Base-by-base conservation (phyloP, 371 early-diverging fungal species). In the Circinella minor region DNA sequence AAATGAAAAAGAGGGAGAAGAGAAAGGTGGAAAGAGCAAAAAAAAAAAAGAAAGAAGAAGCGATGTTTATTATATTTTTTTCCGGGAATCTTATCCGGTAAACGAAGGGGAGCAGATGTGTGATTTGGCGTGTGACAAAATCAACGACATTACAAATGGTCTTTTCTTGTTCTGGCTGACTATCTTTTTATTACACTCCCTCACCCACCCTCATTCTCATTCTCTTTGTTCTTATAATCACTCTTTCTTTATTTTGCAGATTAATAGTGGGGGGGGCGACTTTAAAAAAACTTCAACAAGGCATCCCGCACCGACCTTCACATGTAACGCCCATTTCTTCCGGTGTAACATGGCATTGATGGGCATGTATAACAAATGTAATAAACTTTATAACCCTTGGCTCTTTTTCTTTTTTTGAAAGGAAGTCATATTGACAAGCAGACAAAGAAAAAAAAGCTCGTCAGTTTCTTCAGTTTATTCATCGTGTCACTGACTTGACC, bases 61-160 rank as follows among this genome's bases (percentile, higher is more conserved):
- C 18, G 55, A 55, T 65, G 36, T 39, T 63, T 63, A 46, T 46
- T 37, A 37, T 61, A 46, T 46, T 63, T 63, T 63, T 39, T 63
- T 47, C 47, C 34, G 63, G 43, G 63, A 39, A 18, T 63, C 47
- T 63, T 63, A 46, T 62, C 46, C 62, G 62, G 62, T 13, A 27
- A 37, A 62, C 7, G 46, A 14, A 34, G 6, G 34, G 15, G 55
- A 15, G 46, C 54, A 14, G 5, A 34, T 57, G 57, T 57, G 51
- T 65, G 65, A 65, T 65, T 65, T 48, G 65, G 65, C 65, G 65
- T 65, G 54, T 65, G 65, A 65, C 65, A 65, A 65, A 61, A 61
- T 57, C 57, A 57, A 57, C 57, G 57, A 57, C 27, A 57, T 57
- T 57, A 27, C 20, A 57, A 57, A 57, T 6, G 57, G 27, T n/a